phyloP scores from a whole-genome alignment of 306 rosid genomes.

The Citrullus mucosospermus region DNA sequence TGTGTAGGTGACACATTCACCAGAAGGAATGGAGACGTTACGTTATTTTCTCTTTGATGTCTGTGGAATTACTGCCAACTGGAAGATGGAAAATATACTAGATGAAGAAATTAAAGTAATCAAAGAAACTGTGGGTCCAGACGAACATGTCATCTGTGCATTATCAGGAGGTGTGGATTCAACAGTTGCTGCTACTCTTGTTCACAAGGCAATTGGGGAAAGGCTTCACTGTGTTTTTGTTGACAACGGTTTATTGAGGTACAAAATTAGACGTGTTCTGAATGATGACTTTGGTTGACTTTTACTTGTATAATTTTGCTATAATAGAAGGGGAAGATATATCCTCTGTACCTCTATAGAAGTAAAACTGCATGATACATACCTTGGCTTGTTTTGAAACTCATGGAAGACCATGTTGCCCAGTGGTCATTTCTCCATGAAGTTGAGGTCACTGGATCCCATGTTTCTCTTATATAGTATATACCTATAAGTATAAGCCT shows the following conservation, averaged over 20 bases:
- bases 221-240: conserved; percentile 94
- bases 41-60: conserved; percentile 58
- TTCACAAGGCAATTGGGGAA: conserved; percentile 84
- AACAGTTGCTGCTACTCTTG: conserved; percentile 89
- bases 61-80: conserved; percentile 53
- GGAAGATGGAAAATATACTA: conserved; percentile 83
- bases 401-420: background rate
- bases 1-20: conserved; percentile 82
- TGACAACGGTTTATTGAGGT: conserved; percentile 91
- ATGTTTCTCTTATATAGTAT: background rate
- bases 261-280: conserved; percentile 7
- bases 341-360: background rate
- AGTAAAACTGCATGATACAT: background rate
- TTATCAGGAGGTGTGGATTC: conserved; percentile 98
- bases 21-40: conserved; percentile 75
- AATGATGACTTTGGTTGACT: background rate
- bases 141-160: conserved; percentile 77
- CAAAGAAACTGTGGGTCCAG: conserved; percentile 37
- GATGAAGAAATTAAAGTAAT: conserved; percentile 78
- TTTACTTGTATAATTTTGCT: background rate
- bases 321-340: background rate
- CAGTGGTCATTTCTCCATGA: background rate
- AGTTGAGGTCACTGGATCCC: background rate
- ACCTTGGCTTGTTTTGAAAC: background rate
- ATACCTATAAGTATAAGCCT: background rate